Conservation (phyloP, 768 basidiomycete species). For the Holtermannia corniformis region DNA sequence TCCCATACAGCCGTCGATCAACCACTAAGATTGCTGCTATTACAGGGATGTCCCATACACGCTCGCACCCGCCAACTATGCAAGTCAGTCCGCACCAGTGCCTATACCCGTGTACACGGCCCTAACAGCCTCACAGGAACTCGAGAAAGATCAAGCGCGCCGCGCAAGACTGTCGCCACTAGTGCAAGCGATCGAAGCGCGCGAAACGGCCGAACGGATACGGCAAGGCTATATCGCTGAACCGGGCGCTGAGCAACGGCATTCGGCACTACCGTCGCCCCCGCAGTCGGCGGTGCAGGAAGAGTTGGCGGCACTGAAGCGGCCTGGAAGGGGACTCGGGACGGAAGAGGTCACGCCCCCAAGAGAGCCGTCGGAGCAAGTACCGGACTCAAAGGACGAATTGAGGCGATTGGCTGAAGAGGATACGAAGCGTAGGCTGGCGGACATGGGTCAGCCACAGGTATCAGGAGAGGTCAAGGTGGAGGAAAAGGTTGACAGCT, state of each 20-base stretch:
- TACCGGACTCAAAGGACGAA: constrained; percentile 16
- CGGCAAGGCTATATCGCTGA: constrained; percentile 29
- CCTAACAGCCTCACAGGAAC: constrained; percentile 9
- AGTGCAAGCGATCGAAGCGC: constrained; percentile 26
- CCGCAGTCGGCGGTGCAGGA: no score
- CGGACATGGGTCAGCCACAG: neutral
- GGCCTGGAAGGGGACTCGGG: no score
- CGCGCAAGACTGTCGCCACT: constrained; percentile 14
- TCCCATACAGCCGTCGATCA: neutral
- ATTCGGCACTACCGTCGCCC: neutral
- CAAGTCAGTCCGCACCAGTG: neutral
- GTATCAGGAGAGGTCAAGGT: neutral
- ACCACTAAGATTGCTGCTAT: neutral
- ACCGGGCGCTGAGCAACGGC: neutral
- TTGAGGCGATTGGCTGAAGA: constrained; percentile 26
- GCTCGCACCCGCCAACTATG: constrained; percentile 21
- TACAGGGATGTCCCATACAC: constrained; percentile 34
- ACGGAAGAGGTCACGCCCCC: constrained; percentile 14
- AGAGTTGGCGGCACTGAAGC: no score
- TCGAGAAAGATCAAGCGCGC: constrained; percentile 17
- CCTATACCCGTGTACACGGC: neutral
- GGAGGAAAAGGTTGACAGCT: neutral
- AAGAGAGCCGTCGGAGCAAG: constrained; percentile 17
- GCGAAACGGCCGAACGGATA: constrained; percentile 30
- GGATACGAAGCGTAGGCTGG: constrained; percentile 30